Conservation (phyloP, 768 basidiomycete species). For the Leccinum boreale region DNA sequence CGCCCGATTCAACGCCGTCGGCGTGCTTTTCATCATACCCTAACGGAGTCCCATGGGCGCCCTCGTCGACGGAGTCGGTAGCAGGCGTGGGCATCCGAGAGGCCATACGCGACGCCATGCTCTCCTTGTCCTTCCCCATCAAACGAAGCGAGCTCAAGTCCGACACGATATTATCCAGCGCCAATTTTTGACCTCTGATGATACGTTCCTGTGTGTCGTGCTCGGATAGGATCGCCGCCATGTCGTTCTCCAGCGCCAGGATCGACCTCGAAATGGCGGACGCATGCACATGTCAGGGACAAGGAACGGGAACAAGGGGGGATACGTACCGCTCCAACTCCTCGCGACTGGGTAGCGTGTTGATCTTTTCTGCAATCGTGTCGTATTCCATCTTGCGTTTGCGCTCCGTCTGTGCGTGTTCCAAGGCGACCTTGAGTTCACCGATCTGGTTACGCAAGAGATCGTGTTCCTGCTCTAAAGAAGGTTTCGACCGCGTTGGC, state of each 20-base stretch:
- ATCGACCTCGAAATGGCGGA: constrained; percentile 53
- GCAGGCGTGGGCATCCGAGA: constrained; percentile 49
- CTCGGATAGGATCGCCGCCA: constrained; percentile 68
- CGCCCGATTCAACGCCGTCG: constrained; percentile 43
- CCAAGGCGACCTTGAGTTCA: constrained; percentile 70
- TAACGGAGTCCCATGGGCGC: constrained; percentile 17
- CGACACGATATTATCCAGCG: constrained; percentile 61
- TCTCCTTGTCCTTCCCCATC: constrained; percentile 66
- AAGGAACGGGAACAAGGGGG: not conserved
- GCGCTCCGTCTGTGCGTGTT: constrained; percentile 75
- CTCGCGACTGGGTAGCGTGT: constrained; percentile 68
- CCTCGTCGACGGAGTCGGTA: constrained; percentile 35
- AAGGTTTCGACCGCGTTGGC: not conserved
- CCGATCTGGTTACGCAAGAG: constrained; percentile 67
- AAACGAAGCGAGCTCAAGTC: constrained; percentile 62
- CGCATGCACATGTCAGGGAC: not conserved
- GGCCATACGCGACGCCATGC: constrained; percentile 36
- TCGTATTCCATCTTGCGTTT: constrained; percentile 86
- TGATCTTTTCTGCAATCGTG: constrained; percentile 77
- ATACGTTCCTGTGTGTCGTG: constrained; percentile 69
- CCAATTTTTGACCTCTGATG: constrained; percentile 64
- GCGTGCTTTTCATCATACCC: constrained; percentile 35
- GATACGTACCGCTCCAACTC: constrained; percentile 73
- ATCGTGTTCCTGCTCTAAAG: constrained; percentile 66
- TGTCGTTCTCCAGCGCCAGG: constrained; percentile 68